Base-by-base conservation (phyloP, 2,329 filamentous ascomycete species). In the Ambrosiella beaveri region DNA sequence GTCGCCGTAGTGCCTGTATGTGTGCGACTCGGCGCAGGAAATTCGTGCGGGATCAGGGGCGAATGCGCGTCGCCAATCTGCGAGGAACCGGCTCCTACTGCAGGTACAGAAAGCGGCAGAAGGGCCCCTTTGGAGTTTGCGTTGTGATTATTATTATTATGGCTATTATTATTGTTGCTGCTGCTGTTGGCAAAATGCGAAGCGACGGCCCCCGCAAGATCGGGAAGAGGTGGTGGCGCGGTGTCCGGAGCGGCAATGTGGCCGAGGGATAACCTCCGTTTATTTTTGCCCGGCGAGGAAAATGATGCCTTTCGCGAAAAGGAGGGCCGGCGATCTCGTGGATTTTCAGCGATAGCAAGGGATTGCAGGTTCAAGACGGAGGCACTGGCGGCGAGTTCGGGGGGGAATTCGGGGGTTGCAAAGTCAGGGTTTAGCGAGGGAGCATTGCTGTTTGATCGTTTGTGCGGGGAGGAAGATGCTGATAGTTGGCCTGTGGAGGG, bases 201-300 rank as follows among this genome's bases (percentile, higher is more conserved):
- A 3, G 74, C 71, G 50, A 72, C 71, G n/a, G 74, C 66, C 58
- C 77, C 72, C 3, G 74, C 74, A 67, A 76, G 76, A 56, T 78
- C 74, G 51, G 76, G 76, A 15, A 80, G 70, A 5, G 75, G 74
- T n/a, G 76, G 75, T 39, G 76, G 77, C 50, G 69, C 70, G 19
- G 72, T 63, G 54, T 70, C 72, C 66, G 77, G 74, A 57, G 71
- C 75, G 53, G 72, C 66, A 62, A 71, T 70, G 59, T 67, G 69
- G 57, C 68, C 67, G 62, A 70, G 70, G 58, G 71, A 72, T 45
- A 74, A 68, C 54, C 71, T 70, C 54, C 71, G 70, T 60, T 69
- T 65, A 12, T 58, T 61, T 45, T 63, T 69, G 41, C 63, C 63
- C 49, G 69, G 67, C 11, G 71, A 61, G 13, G 72, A 74, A 61